Evolutionary conservation across 768 basidiomycete genomes (phyloP), one percentile per base, ranked within the genome.

Genomic region (Tricholoma sp.): DNA sequence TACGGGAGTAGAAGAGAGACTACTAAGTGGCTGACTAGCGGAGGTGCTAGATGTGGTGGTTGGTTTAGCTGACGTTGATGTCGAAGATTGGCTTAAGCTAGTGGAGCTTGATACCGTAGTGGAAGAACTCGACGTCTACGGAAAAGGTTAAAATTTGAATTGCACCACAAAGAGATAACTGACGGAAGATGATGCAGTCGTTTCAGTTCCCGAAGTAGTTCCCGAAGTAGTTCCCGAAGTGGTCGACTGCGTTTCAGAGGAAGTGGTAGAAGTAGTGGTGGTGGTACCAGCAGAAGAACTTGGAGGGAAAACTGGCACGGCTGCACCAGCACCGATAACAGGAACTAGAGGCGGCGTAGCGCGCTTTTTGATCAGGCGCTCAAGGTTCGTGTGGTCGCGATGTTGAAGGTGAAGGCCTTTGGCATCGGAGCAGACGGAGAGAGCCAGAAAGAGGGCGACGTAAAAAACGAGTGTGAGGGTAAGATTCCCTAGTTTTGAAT

Each of bases 351-450:
- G 39, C 1, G 32, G 43, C 1, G 79, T 75, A 4, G 74, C 67
- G 35, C 89, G 86, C 68, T 87, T 89, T 74, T 78, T 88, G 62
- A 91, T 67, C 68, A 91, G 71, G 64, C 89, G 86, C 65, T 83
- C 82, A 64, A 84, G 71, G 64, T 74, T 74, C 52, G 64, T 75
- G 71, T 88, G 84, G 70, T 80, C 80, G 62, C 82, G 82, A 52
- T 76, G 83, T 34, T 71, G 71, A 59, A 68, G 63, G 29, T 70
- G 72, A 45, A 45, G 10, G 32, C 21, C 31, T 45, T 45, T 45
- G 59, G 74, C 71, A 58, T 75, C 67, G 56, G 78, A 72, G 66
- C 81, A 81, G 56, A 81, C 74, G 46, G 77, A 73, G 59, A 77
- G 69, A 57, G 78, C 72, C 68, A 86, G 69, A 69, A 81, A 70